Evolutionary conservation across 768 basidiomycete species (phyloP), one percentile per base, ranked within the genome.

Genomic region (Pluteus cervinus): DNA sequence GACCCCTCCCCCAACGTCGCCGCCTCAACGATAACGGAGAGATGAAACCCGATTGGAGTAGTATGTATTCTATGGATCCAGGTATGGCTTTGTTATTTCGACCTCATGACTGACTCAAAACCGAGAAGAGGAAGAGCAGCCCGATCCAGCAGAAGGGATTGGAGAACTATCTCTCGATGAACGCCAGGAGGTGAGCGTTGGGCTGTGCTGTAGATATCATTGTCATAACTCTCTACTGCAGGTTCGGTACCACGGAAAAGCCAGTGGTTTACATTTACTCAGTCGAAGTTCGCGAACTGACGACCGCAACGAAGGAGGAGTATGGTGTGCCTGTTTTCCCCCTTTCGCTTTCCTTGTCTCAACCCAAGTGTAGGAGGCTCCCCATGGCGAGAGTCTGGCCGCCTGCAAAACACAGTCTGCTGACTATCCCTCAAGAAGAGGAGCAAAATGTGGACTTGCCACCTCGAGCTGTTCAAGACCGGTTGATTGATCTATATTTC

Each of bases 201-300:
- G 32, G 16, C 7, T 21, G 35, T 23, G n/a, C 12, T 12, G 7
- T 32, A 14, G 28, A 23, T 36, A 3, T 12, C 28, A 22, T 30
- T 16, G 16, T 29, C 5, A 37, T 30, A 22, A 14, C 35, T 26
- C 37, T 10, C n/a, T 39, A 22, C 45, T 43, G 15, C 15, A 93
- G 79, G 74, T 93, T 30, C 81, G 90, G 40, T 93, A 81, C 53
- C 91, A 92, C 41, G 86, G 88, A 10, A 71, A 78, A 58, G 66
- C 75, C 3, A 82, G 82, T 47, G 88, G 88, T 6, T 62, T 91
- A 18, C 80, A 86, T 44, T 63, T 90, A 22, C 67, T 90, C n/a
- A 75, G 74, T 12, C 66, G 73, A 37, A 79, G 70, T 39, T 71
- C 75, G 44, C 74, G 84, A 17, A 73, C 75, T 23, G 82, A 86